phyloP scores from a whole-genome alignment of 129 eudicot species.

The Cynara cardunculus region DNA sequence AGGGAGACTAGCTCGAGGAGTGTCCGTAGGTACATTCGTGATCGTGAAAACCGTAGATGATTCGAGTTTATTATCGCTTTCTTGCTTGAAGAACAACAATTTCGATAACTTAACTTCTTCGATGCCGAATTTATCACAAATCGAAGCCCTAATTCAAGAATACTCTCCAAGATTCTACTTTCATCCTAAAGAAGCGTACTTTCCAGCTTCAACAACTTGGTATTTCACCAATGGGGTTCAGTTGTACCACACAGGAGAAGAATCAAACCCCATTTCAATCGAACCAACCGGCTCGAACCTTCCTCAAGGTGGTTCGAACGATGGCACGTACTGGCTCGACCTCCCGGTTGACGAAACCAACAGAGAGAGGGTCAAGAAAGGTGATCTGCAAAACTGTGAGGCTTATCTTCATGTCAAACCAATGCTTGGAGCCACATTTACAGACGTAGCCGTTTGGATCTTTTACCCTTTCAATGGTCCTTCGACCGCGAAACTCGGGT shows the following conservation, averaged over 20 bases:
- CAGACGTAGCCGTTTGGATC: conserved; percentile 61
- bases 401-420: conserved; percentile 64
- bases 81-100: conserved; percentile 43
- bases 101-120: not conserved
- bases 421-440: conserved; percentile 57
- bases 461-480: conserved; percentile 80
- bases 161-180: conserved; percentile 56
- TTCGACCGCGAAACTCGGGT: conserved; percentile 49
- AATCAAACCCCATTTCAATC: conserved; percentile 39
- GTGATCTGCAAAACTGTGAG: conserved; percentile 36
- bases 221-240: conserved; percentile 56
- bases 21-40: conserved; percentile 39
- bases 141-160: conserved; percentile 37
- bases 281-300: conserved; percentile 55
- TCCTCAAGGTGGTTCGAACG: conserved; percentile 64
- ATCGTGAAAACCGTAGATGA: conserved; percentile 9
- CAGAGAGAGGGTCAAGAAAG: conserved; percentile 46
- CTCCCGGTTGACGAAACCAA: conserved; percentile 45
- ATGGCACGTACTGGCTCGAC: conserved; percentile 67
- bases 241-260: conserved; percentile 47
- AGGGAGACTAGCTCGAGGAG: conserved; percentile 34
- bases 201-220: conserved; percentile 59
- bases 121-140: conserved; percentile 53
- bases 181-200: conserved; percentile 53
- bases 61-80: conserved; percentile 24